Conservation (phyloP, 1,139 yeast genomes). For the Scheffersomyces stambukii region DNA sequence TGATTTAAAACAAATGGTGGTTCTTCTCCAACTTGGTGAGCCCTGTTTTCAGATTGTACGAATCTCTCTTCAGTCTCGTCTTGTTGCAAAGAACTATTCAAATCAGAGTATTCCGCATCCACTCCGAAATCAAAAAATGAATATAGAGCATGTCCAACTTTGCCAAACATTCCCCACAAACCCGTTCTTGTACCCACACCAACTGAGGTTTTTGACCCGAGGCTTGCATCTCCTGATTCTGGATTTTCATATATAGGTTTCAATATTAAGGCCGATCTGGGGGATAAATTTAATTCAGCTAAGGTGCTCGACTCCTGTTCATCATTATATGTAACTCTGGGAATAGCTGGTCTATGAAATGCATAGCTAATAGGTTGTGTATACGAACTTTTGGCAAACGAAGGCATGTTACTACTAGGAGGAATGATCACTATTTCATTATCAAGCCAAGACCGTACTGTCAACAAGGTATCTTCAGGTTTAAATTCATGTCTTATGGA, state of each 20-base stretch:
- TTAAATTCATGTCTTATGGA: conserved; percentile 43
- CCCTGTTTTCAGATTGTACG: conserved; percentile 1
- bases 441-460: conserved; percentile 65
- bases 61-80: conserved; percentile 4
- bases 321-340: conserved; percentile 37
- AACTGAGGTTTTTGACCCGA: conserved; percentile 10
- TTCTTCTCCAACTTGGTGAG: conserved; percentile 1
- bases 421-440: conserved; percentile 30
- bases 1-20: conserved; percentile 3
- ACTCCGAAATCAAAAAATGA: conserved; percentile 44
- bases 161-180: not conserved
- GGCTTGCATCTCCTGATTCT: conserved; percentile 14
- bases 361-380: conserved; percentile 33
- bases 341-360: conserved; percentile 36
- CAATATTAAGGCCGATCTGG: conserved; percentile 63
- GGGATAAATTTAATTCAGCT: conserved; percentile 47
- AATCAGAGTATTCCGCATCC: conserved; percentile 12
- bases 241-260: conserved; percentile 46
- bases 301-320: conserved; percentile 52
- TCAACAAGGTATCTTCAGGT: conserved; percentile 38
- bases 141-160: conserved; percentile 29
- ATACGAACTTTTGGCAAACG: conserved; percentile 32
- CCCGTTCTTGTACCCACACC: too few species aligned
- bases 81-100: too few species aligned
- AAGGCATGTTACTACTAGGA: conserved; percentile 24